Evolutionary conservation across 805 yeast species (phyloP).

Genomic region (Wickerhamiella dianesei): DNA sequence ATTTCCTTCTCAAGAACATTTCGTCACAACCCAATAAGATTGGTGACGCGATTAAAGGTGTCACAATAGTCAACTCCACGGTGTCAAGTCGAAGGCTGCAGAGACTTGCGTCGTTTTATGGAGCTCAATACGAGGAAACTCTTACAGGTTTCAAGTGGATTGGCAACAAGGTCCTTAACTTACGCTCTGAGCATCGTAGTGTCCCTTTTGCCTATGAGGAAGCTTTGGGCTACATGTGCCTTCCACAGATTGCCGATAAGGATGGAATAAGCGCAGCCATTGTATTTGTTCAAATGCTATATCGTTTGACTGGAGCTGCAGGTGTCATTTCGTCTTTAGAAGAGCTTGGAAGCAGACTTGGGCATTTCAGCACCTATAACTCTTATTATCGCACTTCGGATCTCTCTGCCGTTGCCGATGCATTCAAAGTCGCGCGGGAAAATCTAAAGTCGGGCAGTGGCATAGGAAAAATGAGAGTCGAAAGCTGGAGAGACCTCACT

Average conservation of each 20-base stretch:
- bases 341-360: conserved; percentile 50
- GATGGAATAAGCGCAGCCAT: conserved; percentile 79
- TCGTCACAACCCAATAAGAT: background rate
- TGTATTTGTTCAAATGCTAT: conserved; percentile 58
- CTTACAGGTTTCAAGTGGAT: conserved; percentile 97
- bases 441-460: conserved; percentile 28
- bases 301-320: conserved; percentile 33
- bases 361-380: conserved; percentile 72
- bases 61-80: conserved; percentile 69
- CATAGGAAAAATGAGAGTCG: conserved; percentile 46
- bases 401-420: conserved; percentile 35
- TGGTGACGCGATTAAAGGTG: conserved; percentile 12
- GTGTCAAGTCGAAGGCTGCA: conserved; percentile 77
- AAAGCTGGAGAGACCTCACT: conserved; percentile 73
- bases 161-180: conserved; percentile 71
- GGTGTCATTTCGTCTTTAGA: conserved; percentile 28
- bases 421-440: conserved; percentile 43
- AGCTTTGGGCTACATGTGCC: conserved; percentile 90
- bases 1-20: conserved; percentile 31
- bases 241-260: conserved; percentile 52
- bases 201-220: conserved; percentile 93
- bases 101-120: conserved; percentile 49
- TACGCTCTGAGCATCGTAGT: conserved; percentile 44
- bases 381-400: conserved; percentile 66
- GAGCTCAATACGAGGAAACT: conserved; percentile 62